Base-by-base conservation (phyloP, 2,329 filamentous ascomycete genomes). In the Microdochium paspali region DNA sequence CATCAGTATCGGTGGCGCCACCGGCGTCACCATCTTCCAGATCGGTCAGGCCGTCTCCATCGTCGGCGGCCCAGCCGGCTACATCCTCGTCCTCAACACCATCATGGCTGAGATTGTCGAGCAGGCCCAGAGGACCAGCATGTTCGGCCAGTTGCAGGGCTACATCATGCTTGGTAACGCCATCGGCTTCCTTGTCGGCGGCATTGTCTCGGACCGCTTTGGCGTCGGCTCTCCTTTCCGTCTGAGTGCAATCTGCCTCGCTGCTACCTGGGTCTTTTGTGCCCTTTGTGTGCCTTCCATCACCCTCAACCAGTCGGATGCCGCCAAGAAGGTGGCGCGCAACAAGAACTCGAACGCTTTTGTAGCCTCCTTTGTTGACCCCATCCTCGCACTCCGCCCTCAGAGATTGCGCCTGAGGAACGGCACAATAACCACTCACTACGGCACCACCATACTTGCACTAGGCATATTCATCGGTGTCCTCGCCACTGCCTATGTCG, bases 81-180 rank as follows among this genome's bases (percentile, higher is more conserved):
- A 87, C 56, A 73, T 86, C 12, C 72, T 87, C 3, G 74, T 82
- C 1, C 67, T 85, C 24, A 87, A 87, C 55, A 80, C 81, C 13
- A 79, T 83, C 45, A 77, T 82, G 1, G 76, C 81, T 1, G 82
- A 86, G 57, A 68, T 85, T 2, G 76, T 83, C 0, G 69, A 76
- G 35, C 74, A 80, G 0, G 62, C 71, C 12, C 66, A 73, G 48
- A 67, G 83, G 2, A 87, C 84, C 0, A 77, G 71, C 0, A 74
- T 81, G 1, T 76, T 87, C 48, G 84, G 83, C 1, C 70, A 76
- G 24, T 50, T 60, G n/a, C 54, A 61, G 44, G 52, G 58, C 30
- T 32, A 51, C 20, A 30, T 51, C 35, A 54, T 61, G 56, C 26
- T 58, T 4, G 56, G 54, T 21, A 48, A 46, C 12, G 53, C 56